Percentiles rank a stretch among this genome's conserved stretches.
Conservation (phyloP, 1,284 basidiomycete genomes). For the Fistulina hepatica region DNA sequence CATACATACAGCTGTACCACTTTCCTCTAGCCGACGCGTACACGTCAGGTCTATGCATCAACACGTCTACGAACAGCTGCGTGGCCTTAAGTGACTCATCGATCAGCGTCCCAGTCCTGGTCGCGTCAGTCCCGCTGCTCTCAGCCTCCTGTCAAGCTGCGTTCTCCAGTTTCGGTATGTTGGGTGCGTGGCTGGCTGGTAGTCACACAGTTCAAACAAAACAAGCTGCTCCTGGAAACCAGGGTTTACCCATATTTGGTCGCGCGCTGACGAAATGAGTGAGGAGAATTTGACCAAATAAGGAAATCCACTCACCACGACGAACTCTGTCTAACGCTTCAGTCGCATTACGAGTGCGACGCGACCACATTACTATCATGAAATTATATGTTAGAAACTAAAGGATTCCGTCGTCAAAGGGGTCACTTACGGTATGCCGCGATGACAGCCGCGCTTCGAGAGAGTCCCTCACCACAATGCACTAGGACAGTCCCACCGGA, state of each 20-base stretch:
- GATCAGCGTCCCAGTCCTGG: no score
- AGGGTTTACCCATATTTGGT: conserved; percentile 68
- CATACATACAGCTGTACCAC: no score
- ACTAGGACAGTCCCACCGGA: conserved; percentile 69
- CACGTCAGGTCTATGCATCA: no score
- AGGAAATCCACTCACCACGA: conserved; percentile 33
- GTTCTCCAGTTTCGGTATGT: conserved; percentile 59
- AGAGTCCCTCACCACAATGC: conserved; percentile 76
- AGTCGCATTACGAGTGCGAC: conserved; percentile 42
- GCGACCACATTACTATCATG: conserved; percentile 64
- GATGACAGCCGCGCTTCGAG: conserved; percentile 71
- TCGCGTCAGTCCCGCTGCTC: conserved; percentile 25
- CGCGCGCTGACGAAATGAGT: conserved; percentile 38
- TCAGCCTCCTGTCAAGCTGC: conserved; percentile 32
- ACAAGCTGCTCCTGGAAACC: conserved; percentile 73
- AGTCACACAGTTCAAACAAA: conserved; percentile 64
- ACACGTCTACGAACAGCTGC: no score
- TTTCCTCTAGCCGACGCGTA: no score
- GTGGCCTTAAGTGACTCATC: no score
- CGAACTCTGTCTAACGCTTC: conserved; percentile 54
- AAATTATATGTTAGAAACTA: conserved; percentile 10
- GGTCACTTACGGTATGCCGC: conserved; percentile 62
- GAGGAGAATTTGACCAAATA: conserved; percentile 9
- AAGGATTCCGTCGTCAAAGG: not conserved
- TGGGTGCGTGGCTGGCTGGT: conserved; percentile 51